Evolutionary conservation across 495 filamentous ascomycete species (phyloP), one percentile per base, ranked within the genome.

Genomic region (Penicillium steckii): DNA sequence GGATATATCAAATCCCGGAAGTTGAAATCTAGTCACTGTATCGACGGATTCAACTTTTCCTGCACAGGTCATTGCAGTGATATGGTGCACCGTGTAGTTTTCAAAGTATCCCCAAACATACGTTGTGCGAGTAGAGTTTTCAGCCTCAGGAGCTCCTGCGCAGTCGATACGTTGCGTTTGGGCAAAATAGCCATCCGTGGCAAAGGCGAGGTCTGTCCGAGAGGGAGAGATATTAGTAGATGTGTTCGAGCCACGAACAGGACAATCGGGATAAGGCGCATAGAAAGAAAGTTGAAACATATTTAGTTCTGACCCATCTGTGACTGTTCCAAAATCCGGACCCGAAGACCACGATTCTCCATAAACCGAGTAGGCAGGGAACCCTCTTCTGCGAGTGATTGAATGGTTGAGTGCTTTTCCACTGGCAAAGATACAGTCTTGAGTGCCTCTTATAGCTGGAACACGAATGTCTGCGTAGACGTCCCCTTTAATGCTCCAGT

Each of bases 1-100:
- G 9, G 37, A 23, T 18, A 55, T 55, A 15, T 26, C 24, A 18
- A 55, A 44, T 18, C 21, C 30, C 12, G 52, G 52, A 8, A 55
- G 12, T n/a, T 26, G 13, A 22, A 55, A 44, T 1, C 52, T 45
- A 19, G 38, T 38, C 6, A 33, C n/a, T 5, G 46, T 40, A 44
- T 55, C 38, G 10, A 55, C 46, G 3, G 23, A 29, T 25, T 55
- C 52, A 5, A 38, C 37, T 5, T 24, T 43, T 3, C 48, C 52
- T 4, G 12, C 26, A 35, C 52, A 55, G 6, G 44, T 35, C 27
- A 55, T 25, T 4, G 37, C 23, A 10, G 32, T 38, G 2, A 55
- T 38, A 23, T 55, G 45, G 8, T 44, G 10, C 8, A 55, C 4
- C 3, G 26, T 32, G 9, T 27, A 10, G 9, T 48, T 44, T 1